Conservation (phyloP, 352 stramenopile species). For the Globisporangium nunn region DNA sequence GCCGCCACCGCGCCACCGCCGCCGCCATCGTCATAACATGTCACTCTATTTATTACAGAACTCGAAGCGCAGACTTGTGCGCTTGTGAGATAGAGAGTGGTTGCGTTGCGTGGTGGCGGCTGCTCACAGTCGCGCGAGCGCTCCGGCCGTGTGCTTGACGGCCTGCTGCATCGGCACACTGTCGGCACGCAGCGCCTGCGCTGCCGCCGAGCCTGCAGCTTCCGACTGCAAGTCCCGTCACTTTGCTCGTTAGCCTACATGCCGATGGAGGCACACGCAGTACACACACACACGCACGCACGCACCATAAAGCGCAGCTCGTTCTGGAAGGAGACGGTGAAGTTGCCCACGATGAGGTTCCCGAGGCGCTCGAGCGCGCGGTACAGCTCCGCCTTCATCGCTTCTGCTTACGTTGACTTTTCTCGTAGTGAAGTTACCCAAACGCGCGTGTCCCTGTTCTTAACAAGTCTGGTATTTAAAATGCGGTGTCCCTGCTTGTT, state of each 20-base stretch:
- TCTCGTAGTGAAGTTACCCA: no score
- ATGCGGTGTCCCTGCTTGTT: no score
- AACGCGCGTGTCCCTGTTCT: no score
- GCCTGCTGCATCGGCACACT: slow-evolving; percentile 69
- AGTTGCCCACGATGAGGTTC: slow-evolving; percentile 75
- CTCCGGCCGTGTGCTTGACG: slow-evolving; percentile 60
- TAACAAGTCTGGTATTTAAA: no score
- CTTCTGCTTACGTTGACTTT: no score
- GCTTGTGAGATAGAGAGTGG: not conserved
- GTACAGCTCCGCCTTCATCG: slow-evolving; percentile 62
- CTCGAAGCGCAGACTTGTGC: no score
- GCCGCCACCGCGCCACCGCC: not conserved
- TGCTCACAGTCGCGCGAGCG: slow-evolving; percentile 48
- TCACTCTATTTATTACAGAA: slow-evolving; percentile 6
- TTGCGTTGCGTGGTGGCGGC: not conserved
- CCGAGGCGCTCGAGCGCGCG: slow-evolving; percentile 55
- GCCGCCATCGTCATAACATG: not conserved
- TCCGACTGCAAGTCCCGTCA: slow-evolving; percentile 33
- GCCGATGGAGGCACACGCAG: no score
- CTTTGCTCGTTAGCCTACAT: not conserved
- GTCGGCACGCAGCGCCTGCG: slow-evolving; percentile 54
- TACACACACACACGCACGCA: not conserved
- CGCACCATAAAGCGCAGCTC: slow-evolving; percentile 82
- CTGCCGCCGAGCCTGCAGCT: slow-evolving; percentile 48
- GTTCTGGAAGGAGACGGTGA: slow-evolving; percentile 79